A percentile compares a stretch with the other conserved stretches of the same genome.
These are phyloP conservation scores for Scutellaria baicalensis DNA, from an alignment of 257 asterid genomes.

Conservation along the genomic window DNA sequence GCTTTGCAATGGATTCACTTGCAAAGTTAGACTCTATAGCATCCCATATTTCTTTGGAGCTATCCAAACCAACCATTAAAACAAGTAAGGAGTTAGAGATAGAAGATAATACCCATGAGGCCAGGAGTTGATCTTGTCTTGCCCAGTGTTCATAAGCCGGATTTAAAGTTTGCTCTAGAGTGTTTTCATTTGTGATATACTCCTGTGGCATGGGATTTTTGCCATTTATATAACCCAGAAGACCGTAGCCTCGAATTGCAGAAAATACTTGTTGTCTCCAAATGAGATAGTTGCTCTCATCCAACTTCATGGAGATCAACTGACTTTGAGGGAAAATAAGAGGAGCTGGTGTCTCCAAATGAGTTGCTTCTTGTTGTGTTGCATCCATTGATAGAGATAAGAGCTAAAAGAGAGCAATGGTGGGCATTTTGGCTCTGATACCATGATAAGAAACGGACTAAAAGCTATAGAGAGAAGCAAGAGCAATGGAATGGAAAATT, in stretches of 20 bases:
- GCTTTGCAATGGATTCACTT: not conserved
- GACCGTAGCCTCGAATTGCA: not conserved
- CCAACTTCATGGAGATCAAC: not conserved
- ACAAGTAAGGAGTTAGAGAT: not conserved
- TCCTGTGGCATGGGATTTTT: not conserved
- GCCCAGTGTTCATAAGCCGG: not conserved
- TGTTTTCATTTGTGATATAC: not conserved
- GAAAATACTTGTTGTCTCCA: not conserved
- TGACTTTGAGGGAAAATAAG: too few species aligned
- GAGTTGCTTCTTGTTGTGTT: too few species aligned
- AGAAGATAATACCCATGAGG: not conserved
- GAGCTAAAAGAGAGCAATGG: too few species aligned
- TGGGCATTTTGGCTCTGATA: too few species aligned
- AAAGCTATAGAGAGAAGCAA: too few species aligned
- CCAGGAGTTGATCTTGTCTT: not conserved
- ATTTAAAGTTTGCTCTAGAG: not conserved
- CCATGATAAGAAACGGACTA: too few species aligned
- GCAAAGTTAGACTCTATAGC: not conserved
- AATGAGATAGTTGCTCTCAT: not conserved
- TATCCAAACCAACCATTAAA: not conserved
- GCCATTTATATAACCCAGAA: not conserved
- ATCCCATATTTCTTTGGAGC: not conserved
- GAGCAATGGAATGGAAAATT: too few species aligned
- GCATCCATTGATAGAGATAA: too few species aligned
- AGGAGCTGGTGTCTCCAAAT: too few species aligned